phyloP scores from a whole-genome alignment of 768 basidiomycete genomes.

The Pisolithus microcarpus region DNA sequence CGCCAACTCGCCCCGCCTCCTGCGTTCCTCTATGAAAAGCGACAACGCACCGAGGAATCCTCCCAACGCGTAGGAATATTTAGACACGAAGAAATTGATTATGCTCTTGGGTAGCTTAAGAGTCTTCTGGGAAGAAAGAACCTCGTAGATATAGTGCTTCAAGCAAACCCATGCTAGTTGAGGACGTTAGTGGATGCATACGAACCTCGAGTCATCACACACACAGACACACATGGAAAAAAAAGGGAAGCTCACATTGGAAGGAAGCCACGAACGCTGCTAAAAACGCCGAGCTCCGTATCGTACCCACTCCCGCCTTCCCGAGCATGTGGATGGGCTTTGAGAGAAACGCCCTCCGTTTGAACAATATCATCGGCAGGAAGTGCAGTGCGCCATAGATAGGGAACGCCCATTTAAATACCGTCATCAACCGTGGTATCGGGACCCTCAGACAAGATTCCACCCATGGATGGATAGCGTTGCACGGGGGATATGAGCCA shows the following conservation, averaged over 20 bases:
- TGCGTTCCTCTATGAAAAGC: slow-evolving; percentile 80
- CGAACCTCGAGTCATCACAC: not conserved
- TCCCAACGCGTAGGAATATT: slow-evolving; percentile 64
- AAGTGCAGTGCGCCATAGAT: slow-evolving; percentile 88
- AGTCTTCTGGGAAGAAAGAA: slow-evolving; percentile 34
- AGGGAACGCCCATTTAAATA: slow-evolving; percentile 78
- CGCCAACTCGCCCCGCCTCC: slow-evolving; percentile 83
- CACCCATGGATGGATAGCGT: slow-evolving; percentile 69
- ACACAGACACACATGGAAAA: too few relatives aligned
- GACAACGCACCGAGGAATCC: slow-evolving; percentile 72
- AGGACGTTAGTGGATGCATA: not conserved
- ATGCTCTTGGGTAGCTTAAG: slow-evolving; percentile 39
- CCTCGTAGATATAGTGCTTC: slow-evolving; percentile 52
- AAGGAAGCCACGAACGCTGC: slow-evolving; percentile 76
- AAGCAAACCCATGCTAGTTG: slow-evolving; percentile 54
- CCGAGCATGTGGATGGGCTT: slow-evolving; percentile 63
- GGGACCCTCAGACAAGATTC: slow-evolving; percentile 44
- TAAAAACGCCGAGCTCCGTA: slow-evolving; percentile 82
- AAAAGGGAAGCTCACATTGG: slow-evolving; percentile 50
- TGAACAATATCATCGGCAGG: slow-evolving; percentile 80
- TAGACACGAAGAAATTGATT: slow-evolving; percentile 54
- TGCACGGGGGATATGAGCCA: slow-evolving; percentile 57
- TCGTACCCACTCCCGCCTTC: slow-evolving; percentile 61
- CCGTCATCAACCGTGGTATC: slow-evolving; percentile 59
- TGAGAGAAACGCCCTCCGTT: slow-evolving; percentile 54